These are phyloP conservation scores for Hymenoscyphus salicellus DNA, from an alignment of 2,329 filamentous ascomycete species.

Conservation along the genomic window DNA sequence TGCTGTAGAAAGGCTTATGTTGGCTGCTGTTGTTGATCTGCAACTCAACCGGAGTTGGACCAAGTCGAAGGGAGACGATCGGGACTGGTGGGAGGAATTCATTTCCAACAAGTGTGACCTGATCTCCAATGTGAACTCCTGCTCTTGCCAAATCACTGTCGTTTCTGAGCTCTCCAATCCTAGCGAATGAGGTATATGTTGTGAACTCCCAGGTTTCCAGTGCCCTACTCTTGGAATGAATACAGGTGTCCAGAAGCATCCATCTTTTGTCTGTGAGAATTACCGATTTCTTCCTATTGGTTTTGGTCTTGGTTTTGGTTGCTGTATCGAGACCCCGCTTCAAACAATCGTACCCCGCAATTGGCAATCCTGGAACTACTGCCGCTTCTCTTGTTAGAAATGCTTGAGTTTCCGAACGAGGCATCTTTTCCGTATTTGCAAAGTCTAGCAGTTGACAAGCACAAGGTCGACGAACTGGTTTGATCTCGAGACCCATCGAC, in stretches of 20 bases:
- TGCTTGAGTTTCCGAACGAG: constrained; percentile 18
- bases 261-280: background rate
- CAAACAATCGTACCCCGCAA: background rate
- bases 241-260: constrained; percentile 1
- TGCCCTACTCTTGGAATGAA: constrained; percentile 1
- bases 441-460: constrained; percentile 21
- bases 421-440: constrained; percentile 19
- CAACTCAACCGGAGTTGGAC: constrained; percentile 12
- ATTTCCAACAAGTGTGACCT: constrained; percentile 20
- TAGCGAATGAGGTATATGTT: constrained; percentile 21
- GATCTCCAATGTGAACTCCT: constrained; percentile 24
- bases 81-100: constrained; percentile 29
- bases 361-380: constrained; percentile 7
- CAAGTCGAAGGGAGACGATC: constrained; percentile 32
- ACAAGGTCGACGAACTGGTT: constrained; percentile 11
- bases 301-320: too few species aligned
- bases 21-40: background rate
- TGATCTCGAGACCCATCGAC: constrained; percentile 5
- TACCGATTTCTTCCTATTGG: background rate
- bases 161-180: constrained; percentile 31
- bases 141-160: constrained; percentile 30
- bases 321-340: constrained; percentile 3
- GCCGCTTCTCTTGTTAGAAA: constrained; percentile 17
- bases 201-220: constrained; percentile 29
- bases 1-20: constrained; percentile 15